phyloP scores from a whole-genome alignment of 2,329 filamentous ascomycete genomes.

The Penicillium sp. region DNA sequence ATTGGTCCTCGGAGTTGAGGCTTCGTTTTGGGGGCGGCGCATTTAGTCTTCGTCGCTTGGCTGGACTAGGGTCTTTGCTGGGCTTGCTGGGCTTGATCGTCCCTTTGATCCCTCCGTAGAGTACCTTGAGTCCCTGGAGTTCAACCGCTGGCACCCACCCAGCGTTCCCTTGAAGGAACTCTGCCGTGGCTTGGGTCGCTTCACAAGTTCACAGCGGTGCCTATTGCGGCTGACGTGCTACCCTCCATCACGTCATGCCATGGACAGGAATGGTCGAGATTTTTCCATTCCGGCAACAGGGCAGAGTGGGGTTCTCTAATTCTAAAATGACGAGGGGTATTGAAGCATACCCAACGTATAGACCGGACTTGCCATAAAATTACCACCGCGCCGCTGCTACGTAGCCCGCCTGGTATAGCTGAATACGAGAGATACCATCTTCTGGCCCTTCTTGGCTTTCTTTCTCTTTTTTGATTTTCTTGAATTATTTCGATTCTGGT shows the following conservation, averaged over 20 bases:
- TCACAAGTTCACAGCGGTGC: not conserved
- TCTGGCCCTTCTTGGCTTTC: slow-evolving; percentile 11
- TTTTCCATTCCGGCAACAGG: slow-evolving; percentile 11
- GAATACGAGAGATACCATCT: slow-evolving; percentile 9
- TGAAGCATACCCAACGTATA: not conserved
- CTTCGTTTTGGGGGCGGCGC: not conserved
- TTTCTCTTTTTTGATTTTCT: slow-evolving; percentile 7
- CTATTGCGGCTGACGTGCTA: slow-evolving; percentile 11
- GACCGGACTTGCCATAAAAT: not conserved
- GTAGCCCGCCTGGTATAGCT: not conserved
- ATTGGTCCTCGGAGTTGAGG: not conserved
- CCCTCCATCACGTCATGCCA: slow-evolving; percentile 22
- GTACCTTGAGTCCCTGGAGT: not conserved
- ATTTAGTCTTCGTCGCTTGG: slow-evolving; percentile 2
- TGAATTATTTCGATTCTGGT: slow-evolving; percentile 5
- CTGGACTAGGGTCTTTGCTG: not conserved
- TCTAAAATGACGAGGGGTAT: not conserved
- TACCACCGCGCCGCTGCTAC: not conserved
- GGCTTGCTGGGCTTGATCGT: not conserved
- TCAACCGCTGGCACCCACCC: not conserved
- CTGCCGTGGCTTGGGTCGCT: slow-evolving; percentile 4
- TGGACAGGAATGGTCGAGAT: slow-evolving; percentile 12
- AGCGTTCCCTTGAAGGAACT: not conserved
- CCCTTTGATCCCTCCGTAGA: not conserved
- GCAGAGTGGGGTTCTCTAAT: not conserved